These are phyloP conservation scores for Amanita pseudoporphyria DNA, from an alignment of 768 basidiomycete genomes.

Conservation along the genomic window DNA sequence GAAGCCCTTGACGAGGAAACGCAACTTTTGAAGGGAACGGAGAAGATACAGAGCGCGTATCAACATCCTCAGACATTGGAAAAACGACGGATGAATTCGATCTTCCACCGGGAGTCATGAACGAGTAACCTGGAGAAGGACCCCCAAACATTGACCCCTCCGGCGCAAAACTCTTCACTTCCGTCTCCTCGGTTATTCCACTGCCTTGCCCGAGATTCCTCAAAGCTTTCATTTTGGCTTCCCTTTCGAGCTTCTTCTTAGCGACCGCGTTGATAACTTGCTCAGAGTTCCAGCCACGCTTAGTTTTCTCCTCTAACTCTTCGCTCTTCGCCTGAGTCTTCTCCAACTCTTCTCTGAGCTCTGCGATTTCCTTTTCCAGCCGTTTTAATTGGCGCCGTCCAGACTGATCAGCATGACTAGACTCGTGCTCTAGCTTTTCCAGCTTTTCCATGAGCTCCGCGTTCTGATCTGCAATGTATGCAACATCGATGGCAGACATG, in stretches of 20 bases:
- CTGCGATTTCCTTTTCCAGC: slow-evolving; percentile 74
- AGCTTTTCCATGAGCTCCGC: slow-evolving; percentile 69
- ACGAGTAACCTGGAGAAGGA: slow-evolving; percentile 19
- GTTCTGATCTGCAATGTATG: slow-evolving; percentile 73
- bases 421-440: slow-evolving; percentile 66
- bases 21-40: slow-evolving; percentile 8
- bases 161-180: slow-evolving; percentile 55
- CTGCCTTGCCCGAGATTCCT: slow-evolving; percentile 28
- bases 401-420: slow-evolving; percentile 50
- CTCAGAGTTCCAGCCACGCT: slow-evolving; percentile 32
- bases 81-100: slow-evolving; percentile 11
- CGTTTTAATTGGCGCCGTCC: slow-evolving; percentile 64
- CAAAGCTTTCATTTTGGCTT: slow-evolving; percentile 44
- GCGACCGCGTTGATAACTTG: slow-evolving; percentile 32
- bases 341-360: slow-evolving; percentile 67
- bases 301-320: slow-evolving; percentile 61
- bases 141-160: slow-evolving; percentile 33
- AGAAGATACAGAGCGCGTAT: background rate
- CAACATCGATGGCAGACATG: slow-evolving; percentile 59
- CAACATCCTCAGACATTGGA: background rate
- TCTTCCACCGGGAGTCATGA: slow-evolving; percentile 19
- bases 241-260: slow-evolving; percentile 40
- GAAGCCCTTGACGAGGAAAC: slow-evolving; percentile 7
- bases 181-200: slow-evolving; percentile 19
- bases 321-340: slow-evolving; percentile 60